Conservation (phyloP, 106 monocot species). For the Phalaenopsis equestris region DNA sequence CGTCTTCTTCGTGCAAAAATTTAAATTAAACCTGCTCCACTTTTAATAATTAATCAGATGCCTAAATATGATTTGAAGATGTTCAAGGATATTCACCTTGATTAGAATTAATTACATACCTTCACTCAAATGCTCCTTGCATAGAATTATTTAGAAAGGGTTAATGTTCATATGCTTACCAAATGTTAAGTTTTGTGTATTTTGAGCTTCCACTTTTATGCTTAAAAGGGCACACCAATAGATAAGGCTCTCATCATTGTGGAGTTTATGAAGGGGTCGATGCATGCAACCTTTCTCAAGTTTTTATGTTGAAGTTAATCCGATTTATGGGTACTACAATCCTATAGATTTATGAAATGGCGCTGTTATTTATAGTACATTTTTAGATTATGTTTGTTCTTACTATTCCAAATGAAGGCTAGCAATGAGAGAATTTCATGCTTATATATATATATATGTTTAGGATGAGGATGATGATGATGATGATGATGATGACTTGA, state of each 20-base stretch:
- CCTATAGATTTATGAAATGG: background rate
- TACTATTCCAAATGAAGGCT: background rate
- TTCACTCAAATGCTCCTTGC: background rate
- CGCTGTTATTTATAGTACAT: background rate
- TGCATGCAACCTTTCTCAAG: background rate
- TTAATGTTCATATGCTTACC: background rate
- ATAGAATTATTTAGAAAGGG: background rate
- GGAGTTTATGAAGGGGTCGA: background rate
- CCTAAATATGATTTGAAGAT: background rate
- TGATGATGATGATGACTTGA: background rate
- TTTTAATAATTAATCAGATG: background rate
- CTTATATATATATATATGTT: background rate
- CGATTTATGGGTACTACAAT: background rate
- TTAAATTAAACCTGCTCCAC: background rate
- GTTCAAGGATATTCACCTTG: background rate
- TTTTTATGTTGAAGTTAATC: background rate
- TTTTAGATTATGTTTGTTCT: background rate
- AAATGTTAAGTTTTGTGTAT: background rate
- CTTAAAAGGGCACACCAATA: background rate
- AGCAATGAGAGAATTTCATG: background rate
- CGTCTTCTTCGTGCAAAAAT: background rate
- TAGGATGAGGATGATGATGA: background rate
- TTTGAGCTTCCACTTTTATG: background rate
- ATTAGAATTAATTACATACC: background rate
- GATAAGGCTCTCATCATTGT: background rate